phyloP scores from a whole-genome alignment of 2,329 filamentous ascomycete genomes.

The Verticillium nubilum region DNA sequence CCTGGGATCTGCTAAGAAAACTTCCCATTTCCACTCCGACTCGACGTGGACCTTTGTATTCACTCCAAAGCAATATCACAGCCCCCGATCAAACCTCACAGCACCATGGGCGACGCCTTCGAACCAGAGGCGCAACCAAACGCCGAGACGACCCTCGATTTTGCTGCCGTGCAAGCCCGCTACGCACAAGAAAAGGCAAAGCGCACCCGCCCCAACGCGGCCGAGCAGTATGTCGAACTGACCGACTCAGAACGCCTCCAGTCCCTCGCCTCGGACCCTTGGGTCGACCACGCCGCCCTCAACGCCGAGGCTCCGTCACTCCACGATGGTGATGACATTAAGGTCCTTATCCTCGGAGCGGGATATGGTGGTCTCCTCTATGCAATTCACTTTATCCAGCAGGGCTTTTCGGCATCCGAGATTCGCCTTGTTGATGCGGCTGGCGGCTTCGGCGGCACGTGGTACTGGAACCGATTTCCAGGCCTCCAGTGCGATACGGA shows the following conservation, averaged over 20 bases:
- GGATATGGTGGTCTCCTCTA: conserved; percentile 27
- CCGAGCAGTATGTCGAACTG: conserved; percentile 25
- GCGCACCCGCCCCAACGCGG: conserved; percentile 24
- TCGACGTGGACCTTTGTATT: no score
- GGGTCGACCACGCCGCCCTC: conserved; percentile 25
- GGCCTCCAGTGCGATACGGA: conserved; percentile 53
- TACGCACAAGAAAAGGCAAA: conserved; percentile 28
- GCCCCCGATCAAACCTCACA: no score
- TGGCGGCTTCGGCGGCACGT: conserved; percentile 42
- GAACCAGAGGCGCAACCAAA: conserved; percentile 11
- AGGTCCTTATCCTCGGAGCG: conserved; percentile 26
- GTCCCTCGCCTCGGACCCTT: conserved; percentile 25
- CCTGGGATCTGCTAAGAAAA: no score
- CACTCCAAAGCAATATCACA: no score
- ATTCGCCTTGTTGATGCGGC: conserved; percentile 36
- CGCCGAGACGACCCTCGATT: conserved; percentile 2
- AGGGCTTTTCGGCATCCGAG: conserved; percentile 20
- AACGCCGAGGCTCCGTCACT: conserved; percentile 17
- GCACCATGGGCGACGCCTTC: conserved; percentile 23
- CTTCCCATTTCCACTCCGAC: no score
- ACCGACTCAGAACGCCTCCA: conserved; percentile 12
- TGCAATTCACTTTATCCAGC: conserved; percentile 19
- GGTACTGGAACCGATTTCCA: conserved; percentile 48
- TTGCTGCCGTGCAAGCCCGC: conserved; percentile 18
- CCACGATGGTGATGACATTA: conserved; percentile 18